Evolutionary conservation across 805 yeast genomes (phyloP).

Genomic region (Metschnikowia dekortorum): DNA sequence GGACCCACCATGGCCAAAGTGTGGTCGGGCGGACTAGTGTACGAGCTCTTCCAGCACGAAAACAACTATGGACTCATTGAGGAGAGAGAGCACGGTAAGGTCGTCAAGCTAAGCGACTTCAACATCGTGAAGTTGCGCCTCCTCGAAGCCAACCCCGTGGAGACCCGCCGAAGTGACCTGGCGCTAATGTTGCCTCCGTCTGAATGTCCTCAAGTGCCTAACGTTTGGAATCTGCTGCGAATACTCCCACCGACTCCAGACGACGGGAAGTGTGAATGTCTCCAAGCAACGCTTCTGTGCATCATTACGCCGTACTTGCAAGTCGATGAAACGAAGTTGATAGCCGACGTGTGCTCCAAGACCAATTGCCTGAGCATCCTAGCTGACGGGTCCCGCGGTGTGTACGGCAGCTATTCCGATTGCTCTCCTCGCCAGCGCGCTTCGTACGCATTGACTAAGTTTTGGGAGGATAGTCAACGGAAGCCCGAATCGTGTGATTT

Average conservation of each 20-base stretch:
- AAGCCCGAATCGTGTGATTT: slow-evolving; percentile 22
- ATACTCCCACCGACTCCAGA: slow-evolving; percentile 40
- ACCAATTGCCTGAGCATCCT: slow-evolving; percentile 38
- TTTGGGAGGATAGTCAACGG: slow-evolving; percentile 22
- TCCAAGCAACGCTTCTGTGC: slow-evolving; percentile 38
- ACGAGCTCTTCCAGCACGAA: slow-evolving; percentile 33
- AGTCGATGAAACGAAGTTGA: slow-evolving; percentile 19
- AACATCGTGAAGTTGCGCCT: slow-evolving; percentile 24
- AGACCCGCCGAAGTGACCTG: slow-evolving; percentile 4
- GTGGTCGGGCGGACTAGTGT: slow-evolving; percentile 39
- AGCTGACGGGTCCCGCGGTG: slow-evolving; percentile 32
- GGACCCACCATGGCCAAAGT: slow-evolving; percentile 31
- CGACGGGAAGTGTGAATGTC: slow-evolving; percentile 41
- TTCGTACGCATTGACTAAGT: slow-evolving; percentile 39
- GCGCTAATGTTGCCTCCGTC: not conserved
- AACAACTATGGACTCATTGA: slow-evolving; percentile 36
- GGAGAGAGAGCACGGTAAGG: slow-evolving; percentile 22
- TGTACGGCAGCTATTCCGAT: slow-evolving; percentile 40
- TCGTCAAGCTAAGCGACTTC: slow-evolving; percentile 30
- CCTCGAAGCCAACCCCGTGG: slow-evolving; percentile 19
- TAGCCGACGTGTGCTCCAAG: slow-evolving; percentile 31
- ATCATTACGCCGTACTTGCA: slow-evolving; percentile 24
- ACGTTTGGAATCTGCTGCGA: slow-evolving; percentile 11
- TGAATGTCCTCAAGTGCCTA: slow-evolving; percentile 8
- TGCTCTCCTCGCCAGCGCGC: slow-evolving; percentile 36